Evolutionary conservation across 257 asterid genomes (phyloP).

Genomic region (Rhazya stricta): DNA sequence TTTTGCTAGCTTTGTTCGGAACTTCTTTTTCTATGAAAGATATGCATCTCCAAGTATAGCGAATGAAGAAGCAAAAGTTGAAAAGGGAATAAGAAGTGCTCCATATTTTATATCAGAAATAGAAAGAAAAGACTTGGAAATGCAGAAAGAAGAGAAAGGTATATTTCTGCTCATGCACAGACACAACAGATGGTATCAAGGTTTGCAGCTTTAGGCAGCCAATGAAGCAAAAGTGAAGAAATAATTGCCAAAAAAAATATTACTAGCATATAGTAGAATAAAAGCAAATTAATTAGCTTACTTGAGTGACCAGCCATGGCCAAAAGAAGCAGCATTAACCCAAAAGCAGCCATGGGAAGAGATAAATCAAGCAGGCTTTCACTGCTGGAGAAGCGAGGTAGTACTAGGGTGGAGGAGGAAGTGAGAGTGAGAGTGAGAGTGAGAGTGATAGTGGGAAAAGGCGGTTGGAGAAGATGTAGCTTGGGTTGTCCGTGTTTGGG

Average conservation of each 20-base stretch:
- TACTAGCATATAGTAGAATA: neutral
- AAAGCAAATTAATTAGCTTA: slow-evolving; percentile 26
- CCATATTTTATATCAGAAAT: neutral
- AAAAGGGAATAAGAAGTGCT: neutral
- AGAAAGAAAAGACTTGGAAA: neutral
- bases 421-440: slow-evolving; percentile 1
- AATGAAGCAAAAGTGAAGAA: neutral
- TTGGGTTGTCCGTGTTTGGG: neutral
- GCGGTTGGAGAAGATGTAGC: neutral
- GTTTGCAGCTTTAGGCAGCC: neutral
- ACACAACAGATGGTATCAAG: neutral
- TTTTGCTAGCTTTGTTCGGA: neutral
- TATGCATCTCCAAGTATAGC: neutral
- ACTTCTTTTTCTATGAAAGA: neutral
- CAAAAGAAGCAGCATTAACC: slow-evolving; percentile 40
- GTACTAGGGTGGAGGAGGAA: neutral
- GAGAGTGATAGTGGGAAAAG: neutral
- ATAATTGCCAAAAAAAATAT: neutral
- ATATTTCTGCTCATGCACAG: neutral
- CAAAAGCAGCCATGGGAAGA: slow-evolving; percentile 35
- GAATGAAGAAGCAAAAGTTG: neutral
- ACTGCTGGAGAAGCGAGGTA: slow-evolving; percentile 9
- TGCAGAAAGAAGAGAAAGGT: neutral
- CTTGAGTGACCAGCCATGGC: slow-evolving; percentile 73
- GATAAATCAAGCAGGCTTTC: neutral